phyloP scores from a whole-genome alignment of 1,284 basidiomycete genomes.

The Flammula alnicola region DNA sequence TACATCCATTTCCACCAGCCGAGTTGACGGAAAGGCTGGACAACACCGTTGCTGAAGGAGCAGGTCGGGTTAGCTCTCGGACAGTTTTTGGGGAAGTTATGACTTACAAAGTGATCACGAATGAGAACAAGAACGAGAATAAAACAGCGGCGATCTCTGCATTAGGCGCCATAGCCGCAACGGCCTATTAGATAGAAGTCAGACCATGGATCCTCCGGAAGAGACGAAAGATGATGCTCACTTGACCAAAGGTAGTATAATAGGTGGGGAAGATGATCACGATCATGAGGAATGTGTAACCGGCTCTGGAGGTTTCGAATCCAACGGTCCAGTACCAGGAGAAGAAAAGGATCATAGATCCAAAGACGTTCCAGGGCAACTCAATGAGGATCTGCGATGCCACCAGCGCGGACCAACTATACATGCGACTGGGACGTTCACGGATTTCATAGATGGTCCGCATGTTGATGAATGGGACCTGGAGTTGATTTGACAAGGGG shows the following conservation, averaged over 20 bases:
- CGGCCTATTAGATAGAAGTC: constrained; percentile 37
- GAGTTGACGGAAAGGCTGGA: constrained; percentile 65
- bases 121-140: constrained; percentile 71
- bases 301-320: constrained; percentile 53
- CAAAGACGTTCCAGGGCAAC: constrained; percentile 69
- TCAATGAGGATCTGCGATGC: constrained; percentile 66
- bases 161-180: constrained; percentile 70
- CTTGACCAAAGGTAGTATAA: constrained; percentile 59
- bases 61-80: background rate
- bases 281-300: constrained; percentile 56
- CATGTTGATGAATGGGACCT: constrained; percentile 49
- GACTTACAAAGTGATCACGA: constrained; percentile 69
- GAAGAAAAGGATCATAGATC: constrained; percentile 59
- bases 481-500: constrained; percentile 52
- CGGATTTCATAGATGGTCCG: constrained; percentile 72
- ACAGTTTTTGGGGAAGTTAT: background rate
- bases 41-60: constrained; percentile 57
- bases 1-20: constrained; percentile 90
- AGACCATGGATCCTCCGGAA: background rate
- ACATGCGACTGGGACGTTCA: constrained; percentile 80
- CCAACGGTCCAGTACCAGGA: constrained; percentile 62
- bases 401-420: constrained; percentile 80
- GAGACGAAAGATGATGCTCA: constrained; percentile 13
- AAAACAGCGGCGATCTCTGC: constrained; percentile 68
- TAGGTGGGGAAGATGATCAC: constrained; percentile 54